Conservation (phyloP, 2,329 filamentous ascomycete species). For the Monilinia polystroma region DNA sequence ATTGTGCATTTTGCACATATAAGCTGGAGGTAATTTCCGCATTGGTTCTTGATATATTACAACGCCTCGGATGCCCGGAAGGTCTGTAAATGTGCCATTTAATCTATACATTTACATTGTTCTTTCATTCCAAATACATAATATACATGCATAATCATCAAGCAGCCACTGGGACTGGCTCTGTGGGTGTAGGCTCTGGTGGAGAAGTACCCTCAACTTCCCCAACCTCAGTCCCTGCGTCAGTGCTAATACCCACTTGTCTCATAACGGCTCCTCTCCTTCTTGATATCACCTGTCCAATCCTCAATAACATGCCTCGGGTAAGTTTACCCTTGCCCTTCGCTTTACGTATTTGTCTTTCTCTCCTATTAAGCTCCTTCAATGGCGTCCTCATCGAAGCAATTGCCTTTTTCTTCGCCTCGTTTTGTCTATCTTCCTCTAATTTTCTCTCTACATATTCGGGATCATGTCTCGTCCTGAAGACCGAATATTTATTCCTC, state of each 20-base stretch:
- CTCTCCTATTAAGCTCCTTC: slow-evolving; percentile 37
- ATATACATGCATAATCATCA: slow-evolving; percentile 35
- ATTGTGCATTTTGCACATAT: not conserved
- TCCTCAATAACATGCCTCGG: slow-evolving; percentile 37
- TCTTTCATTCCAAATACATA: slow-evolving; percentile 31
- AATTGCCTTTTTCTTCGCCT: slow-evolving; percentile 36
- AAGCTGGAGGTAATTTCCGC: slow-evolving; percentile 25
- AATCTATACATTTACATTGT: slow-evolving; percentile 22
- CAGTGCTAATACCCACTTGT: slow-evolving; percentile 27
- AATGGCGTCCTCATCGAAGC: slow-evolving; percentile 39
- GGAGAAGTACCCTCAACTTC: slow-evolving; percentile 4
- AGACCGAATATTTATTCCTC: slow-evolving; percentile 76
- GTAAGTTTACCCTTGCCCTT: slow-evolving; percentile 39
- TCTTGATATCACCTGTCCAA: slow-evolving; percentile 39
- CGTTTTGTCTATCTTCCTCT: slow-evolving; percentile 53
- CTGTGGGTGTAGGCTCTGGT: not conserved
- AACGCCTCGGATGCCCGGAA: slow-evolving; percentile 32
- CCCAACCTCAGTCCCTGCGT: not conserved
- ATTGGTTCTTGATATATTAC: slow-evolving; percentile 23
- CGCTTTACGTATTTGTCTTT: slow-evolving; percentile 35
- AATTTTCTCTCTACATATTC: slow-evolving; percentile 68
- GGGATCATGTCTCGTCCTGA: slow-evolving; percentile 75
- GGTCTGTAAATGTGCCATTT: slow-evolving; percentile 9
- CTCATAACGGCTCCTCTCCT: slow-evolving; percentile 32
- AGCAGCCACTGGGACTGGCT: slow-evolving; percentile 22